These are phyloP conservation scores for Rubia balearica DNA, from an alignment of 305 asterid genomes.

Conservation along the genomic window DNA sequence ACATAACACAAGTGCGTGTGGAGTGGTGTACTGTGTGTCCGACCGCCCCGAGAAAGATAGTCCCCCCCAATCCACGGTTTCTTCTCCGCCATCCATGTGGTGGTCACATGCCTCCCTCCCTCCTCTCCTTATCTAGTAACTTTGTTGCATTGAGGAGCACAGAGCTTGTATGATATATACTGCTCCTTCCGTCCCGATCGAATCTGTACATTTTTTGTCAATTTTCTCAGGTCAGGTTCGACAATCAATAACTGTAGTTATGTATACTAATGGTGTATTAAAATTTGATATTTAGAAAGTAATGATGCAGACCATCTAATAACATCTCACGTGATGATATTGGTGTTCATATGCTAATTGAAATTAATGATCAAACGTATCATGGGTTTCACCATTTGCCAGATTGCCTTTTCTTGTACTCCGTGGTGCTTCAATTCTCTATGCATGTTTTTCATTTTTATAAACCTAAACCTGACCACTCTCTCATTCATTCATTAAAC, in stretches of 20 bases:
- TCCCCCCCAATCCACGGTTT: neutral
- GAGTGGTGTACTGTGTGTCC: neutral
- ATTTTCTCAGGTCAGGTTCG: too few species aligned
- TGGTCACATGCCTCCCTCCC: constrained; percentile 14
- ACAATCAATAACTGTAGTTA: too few species aligned
- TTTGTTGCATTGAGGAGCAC: neutral
- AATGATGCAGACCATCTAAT: too few species aligned
- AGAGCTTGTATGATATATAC: too few species aligned
- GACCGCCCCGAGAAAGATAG: neutral
- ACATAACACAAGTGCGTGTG: neutral
- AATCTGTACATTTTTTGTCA: too few species aligned
- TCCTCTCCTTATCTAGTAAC: constrained; percentile 14
- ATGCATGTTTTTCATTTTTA: neutral
- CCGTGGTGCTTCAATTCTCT: neutral
- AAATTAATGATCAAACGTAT: too few species aligned
- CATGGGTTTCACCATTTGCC: constrained; percentile 5
- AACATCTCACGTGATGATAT: too few species aligned
- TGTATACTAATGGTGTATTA: too few species aligned
- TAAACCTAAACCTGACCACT: neutral
- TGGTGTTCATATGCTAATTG: too few species aligned
- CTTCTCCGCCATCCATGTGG: constrained; percentile 22
- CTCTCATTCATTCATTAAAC: neutral
- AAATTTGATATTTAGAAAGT: too few species aligned
- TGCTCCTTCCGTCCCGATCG: too few species aligned
- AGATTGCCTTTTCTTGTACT: neutral